Evolutionary conservation across 345 rosid genomes (phyloP).

Genomic region (Melastoma malabathricum): DNA sequence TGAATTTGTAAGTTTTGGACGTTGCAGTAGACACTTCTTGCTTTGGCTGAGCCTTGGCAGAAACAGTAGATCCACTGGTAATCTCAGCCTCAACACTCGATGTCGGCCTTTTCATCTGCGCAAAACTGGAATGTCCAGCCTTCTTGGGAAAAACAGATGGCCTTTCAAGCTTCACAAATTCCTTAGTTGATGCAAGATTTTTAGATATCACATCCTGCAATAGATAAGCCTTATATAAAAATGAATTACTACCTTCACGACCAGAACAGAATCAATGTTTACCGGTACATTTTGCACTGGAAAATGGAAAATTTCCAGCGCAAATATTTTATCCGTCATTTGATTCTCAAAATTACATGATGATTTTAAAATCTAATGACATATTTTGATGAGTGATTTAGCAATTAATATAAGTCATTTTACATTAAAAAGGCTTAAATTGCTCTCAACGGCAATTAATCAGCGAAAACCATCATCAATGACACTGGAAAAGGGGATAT

Average conservation of each 20-base stretch:
- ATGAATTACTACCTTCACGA: neutral
- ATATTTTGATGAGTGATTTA: too few species aligned
- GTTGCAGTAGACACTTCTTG: conserved; percentile 91
- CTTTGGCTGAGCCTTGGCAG: conserved; percentile 66
- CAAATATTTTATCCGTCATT: too few species aligned
- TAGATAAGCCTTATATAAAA: neutral
- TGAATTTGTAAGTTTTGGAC: conserved; percentile 68
- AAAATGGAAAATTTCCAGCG: too few species aligned
- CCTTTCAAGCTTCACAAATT: conserved; percentile 61
- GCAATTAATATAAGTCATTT: too few species aligned
- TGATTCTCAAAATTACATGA: too few species aligned
- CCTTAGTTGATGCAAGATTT: conserved; percentile 60
- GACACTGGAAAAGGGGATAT: neutral
- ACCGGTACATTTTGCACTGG: too few species aligned
- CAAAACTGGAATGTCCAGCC: conserved; percentile 37
- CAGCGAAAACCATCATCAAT: neutral
- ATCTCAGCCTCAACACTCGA: conserved; percentile 95
- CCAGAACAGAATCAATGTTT: neutral
- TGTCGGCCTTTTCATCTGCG: conserved; percentile 68
- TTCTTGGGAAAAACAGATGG: conserved; percentile 52
- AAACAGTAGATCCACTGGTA: conserved; percentile 66
- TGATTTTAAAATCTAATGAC: too few species aligned
- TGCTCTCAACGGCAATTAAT: neutral
- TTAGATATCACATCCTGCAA: conserved; percentile 53
- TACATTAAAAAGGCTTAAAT: neutral